Base-by-base conservation (phyloP, 2,329 filamentous ascomycete species). In the Chrysoporthe deuterocubensis region DNA sequence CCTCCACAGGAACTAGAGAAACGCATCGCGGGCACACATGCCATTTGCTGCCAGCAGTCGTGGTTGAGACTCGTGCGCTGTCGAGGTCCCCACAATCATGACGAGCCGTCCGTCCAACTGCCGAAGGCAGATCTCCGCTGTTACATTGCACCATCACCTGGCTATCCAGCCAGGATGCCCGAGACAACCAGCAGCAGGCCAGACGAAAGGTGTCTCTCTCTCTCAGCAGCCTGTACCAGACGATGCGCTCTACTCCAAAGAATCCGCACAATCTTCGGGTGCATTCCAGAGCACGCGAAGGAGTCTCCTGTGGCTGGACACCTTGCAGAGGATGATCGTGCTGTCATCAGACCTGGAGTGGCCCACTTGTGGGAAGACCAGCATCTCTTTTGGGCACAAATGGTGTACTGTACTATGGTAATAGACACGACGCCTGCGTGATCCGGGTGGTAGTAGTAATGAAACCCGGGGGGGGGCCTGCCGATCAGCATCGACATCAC, bases 91-190 rank as follows among this genome's bases (percentile, higher is more conserved):
- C 62, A 64, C 63, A 65, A 65, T 11, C 52, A 65, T 48, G 63
- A 65, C 52, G 63, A 65, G 16, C 50, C 52, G 21, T 40, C 52
- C 43, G 56, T 37, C 40, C 68, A 70, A 70, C 62, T 68, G 63
- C 68, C 66, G 68, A 68, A 64, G 26, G 44, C 61, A 60, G 52
- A 52, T 64, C 60, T 64, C 60, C 54, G 48, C 52, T 18, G 60
- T 64, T 67, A 61, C 65, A 67, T 63, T 58, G 44, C 59, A 67
- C 60, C 11, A 32, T 57, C 59, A 56, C 52, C 50, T 59, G 21
- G 13, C 43, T 16, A 26, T 56, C 43, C 40, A 21, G 37, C 26
- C 34, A 46, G 46, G 7, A 18, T 34, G 52, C 50, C 40, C 21
- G 26, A 57, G 42, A 40, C 50, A 18, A 34, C 9, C 13, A 26